These are phyloP conservation scores for Euphorbia lathyris DNA, from an alignment of 345 rosid genomes.

Conservation along the genomic window DNA sequence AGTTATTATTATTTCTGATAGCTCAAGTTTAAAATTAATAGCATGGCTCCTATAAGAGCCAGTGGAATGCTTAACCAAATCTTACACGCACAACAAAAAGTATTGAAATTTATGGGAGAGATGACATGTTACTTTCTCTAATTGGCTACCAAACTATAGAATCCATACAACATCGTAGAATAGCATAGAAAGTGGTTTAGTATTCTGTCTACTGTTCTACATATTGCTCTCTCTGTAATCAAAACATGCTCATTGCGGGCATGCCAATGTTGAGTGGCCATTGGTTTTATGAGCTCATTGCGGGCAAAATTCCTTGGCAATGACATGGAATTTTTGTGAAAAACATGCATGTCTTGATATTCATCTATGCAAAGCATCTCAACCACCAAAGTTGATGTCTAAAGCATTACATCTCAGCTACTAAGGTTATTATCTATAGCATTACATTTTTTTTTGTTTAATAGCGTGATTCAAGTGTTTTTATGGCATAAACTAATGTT, in stretches of 20 bases:
- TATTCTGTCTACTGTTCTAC: not conserved
- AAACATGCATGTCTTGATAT: not conserved
- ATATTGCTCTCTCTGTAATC: too few species aligned
- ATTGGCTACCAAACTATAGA: too few species aligned
- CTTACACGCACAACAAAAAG: not conserved
- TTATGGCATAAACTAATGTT: constrained; percentile 1
- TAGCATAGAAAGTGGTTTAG: too few species aligned
- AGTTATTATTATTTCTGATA: not conserved
- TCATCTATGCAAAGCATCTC: not conserved
- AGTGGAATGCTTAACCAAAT: not conserved
- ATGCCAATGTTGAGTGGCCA: too few species aligned
- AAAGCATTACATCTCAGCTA: not conserved
- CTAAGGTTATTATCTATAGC: too few species aligned
- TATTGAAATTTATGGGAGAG: not conserved
- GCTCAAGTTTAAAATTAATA: not conserved
- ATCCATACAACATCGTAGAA: too few species aligned
- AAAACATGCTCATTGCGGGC: too few species aligned
- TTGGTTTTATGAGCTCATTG: too few species aligned
- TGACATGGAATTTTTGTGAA: not conserved
- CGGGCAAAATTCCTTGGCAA: not conserved
- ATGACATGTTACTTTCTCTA: not conserved
- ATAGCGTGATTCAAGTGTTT: not conserved
- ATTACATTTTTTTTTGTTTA: not conserved
- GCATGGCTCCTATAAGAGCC: not conserved
- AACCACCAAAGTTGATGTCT: not conserved